phyloP scores from a whole-genome alignment of 2,329 filamentous ascomycete species.

The Hypomyces rosellus region DNA sequence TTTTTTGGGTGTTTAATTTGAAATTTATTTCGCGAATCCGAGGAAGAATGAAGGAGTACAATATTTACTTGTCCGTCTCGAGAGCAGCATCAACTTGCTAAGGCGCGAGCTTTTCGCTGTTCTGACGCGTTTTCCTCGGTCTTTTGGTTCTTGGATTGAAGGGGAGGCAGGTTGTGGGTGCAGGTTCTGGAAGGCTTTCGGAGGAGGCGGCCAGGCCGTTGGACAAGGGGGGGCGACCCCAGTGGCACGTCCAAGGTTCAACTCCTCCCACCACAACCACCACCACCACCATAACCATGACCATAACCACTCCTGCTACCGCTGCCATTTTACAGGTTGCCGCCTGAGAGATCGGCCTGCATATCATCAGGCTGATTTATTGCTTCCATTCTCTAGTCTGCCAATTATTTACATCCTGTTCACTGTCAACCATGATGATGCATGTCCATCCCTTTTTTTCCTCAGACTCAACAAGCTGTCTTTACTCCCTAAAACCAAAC shows the following conservation, averaged over 20 bases:
- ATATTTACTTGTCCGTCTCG: constrained; percentile 21
- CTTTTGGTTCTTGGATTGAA: constrained; percentile 15
- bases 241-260: constrained; percentile 14
- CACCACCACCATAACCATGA: constrained; percentile 1
- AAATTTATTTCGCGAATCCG: constrained; percentile 4
- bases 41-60: neutral
- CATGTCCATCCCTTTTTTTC: constrained; percentile 1
- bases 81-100: constrained; percentile 26
- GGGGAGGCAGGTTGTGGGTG: constrained; percentile 18
- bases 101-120: constrained; percentile 25
- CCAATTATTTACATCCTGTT: too few relatives aligned
- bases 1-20: too few relatives aligned
- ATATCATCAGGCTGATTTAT: too few relatives aligned
- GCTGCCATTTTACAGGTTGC: too few relatives aligned
- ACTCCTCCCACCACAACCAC: constrained; percentile 8
- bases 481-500: too few relatives aligned
- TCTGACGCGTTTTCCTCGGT: constrained; percentile 25
- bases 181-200: constrained; percentile 17
- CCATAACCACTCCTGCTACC: constrained; percentile 1
- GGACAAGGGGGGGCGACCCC: constrained; percentile 19
- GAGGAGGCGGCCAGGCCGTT: constrained; percentile 20
- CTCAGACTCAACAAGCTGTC: neutral
- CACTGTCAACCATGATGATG: too few relatives aligned
- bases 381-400: too few relatives aligned
- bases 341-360: too few relatives aligned